A percentile compares a stretch with the other conserved stretches of the same genome.
Conservation (phyloP, 306 rosid species). For the Oxytropis ochrocephala region DNA sequence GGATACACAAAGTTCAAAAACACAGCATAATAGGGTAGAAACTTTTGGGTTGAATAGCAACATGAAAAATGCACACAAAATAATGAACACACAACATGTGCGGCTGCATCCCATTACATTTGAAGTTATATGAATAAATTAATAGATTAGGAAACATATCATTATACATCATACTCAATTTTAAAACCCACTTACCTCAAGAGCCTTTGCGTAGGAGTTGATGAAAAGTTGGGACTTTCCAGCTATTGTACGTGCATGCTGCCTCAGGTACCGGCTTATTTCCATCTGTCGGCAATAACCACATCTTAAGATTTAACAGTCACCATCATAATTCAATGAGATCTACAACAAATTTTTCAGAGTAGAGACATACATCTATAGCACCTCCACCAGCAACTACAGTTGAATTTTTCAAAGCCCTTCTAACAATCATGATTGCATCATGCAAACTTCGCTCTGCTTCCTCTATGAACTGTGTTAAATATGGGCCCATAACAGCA, state of each 20-base stretch:
- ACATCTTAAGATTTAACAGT: background rate
- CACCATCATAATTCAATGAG: background rate
- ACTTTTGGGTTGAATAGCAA: background rate
- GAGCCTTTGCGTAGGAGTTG: slow-evolving; percentile 94
- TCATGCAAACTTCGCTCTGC: slow-evolving; percentile 98
- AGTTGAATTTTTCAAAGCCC: slow-evolving; percentile 94
- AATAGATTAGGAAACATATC: background rate
- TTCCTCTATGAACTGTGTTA: slow-evolving; percentile 86
- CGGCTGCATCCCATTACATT: background rate
- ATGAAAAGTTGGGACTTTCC: slow-evolving; percentile 94
- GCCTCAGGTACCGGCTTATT: slow-evolving; percentile 87
- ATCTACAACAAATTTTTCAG: background rate
- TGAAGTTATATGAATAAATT: background rate
- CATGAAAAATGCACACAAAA: background rate
- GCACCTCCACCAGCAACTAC: slow-evolving; percentile 99
- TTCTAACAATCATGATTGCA: slow-evolving; percentile 98
- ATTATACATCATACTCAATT: background rate
- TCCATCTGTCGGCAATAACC: slow-evolving; percentile 73
- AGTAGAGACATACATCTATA: slow-evolving; percentile 63
- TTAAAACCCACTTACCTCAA: slow-evolving; percentile 53
- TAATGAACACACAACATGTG: background rate
- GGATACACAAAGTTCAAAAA: background rate
- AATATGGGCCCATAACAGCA: background rate
- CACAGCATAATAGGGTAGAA: background rate
- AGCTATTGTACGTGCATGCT: slow-evolving; percentile 85